A percentile compares a stretch with the other conserved stretches of the same genome.
Evolutionary conservation across 768 basidiomycete species (phyloP).

Genomic region (Mycena amicta): DNA sequence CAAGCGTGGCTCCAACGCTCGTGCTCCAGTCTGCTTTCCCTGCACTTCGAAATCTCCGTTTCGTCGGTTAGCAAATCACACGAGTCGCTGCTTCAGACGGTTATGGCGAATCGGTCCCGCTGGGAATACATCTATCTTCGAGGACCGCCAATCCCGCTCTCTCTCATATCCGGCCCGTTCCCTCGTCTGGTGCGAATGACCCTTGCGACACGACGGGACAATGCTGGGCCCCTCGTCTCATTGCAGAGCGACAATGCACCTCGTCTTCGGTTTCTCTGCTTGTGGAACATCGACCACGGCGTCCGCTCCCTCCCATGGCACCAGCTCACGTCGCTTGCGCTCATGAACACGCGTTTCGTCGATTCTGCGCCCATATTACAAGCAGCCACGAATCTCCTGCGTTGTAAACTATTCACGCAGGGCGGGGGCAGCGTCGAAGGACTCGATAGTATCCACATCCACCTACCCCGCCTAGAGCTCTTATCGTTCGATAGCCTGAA

Average conservation of each 20-base stretch:
- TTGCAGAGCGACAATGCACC: background rate
- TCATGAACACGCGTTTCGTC: background rate
- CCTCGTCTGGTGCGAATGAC: background rate
- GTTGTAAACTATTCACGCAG: too few species aligned
- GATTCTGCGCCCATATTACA: background rate
- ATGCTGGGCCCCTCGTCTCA: background rate
- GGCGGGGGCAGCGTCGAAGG: too few species aligned
- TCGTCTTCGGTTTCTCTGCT: background rate
- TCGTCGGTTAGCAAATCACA: too few species aligned
- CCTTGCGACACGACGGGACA: background rate
- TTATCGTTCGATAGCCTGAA: too few species aligned
- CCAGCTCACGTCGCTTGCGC: slow-evolving; percentile 17
- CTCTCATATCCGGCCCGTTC: background rate
- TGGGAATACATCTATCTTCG: background rate
- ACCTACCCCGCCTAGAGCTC: too few species aligned
- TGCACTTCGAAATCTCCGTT: too few species aligned
- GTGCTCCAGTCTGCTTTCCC: too few species aligned
- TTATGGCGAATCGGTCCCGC: background rate
- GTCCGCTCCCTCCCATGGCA: background rate
- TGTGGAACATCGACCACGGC: background rate
- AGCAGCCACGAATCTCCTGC: background rate
- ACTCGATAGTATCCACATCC: too few species aligned
- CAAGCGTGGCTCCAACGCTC: too few species aligned
- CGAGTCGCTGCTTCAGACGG: too few species aligned
- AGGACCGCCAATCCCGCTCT: background rate